Evolutionary conservation across 164 flowering plant genomes (phyloP).

Genomic region (Tetracentron sinense): DNA sequence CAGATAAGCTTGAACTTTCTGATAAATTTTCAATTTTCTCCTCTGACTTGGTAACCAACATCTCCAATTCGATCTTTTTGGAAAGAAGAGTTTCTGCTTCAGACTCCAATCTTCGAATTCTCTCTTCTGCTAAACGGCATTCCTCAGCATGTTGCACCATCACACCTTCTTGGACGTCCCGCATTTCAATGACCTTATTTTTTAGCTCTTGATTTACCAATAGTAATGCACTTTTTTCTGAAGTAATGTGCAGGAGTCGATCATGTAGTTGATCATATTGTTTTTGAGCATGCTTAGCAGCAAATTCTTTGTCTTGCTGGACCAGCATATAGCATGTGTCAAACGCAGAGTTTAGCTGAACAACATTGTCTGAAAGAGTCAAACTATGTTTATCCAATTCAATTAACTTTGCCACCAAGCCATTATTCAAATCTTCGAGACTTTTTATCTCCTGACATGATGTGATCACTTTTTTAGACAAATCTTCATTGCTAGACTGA

Average conservation of each 20-base stretch:
- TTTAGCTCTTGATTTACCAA: slow-evolving; percentile 46
- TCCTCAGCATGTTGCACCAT: slow-evolving; percentile 78
- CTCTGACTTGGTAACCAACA: slow-evolving; percentile 46
- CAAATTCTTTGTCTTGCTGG: slow-evolving; percentile 52
- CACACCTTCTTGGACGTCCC: slow-evolving; percentile 52
- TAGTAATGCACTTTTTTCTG: slow-evolving; percentile 54
- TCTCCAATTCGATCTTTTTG: slow-evolving; percentile 58
- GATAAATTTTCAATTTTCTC: slow-evolving; percentile 39
- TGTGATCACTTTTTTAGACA: slow-evolving; percentile 34
- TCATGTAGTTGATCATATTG: slow-evolving; percentile 44
- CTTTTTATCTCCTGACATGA: slow-evolving; percentile 47
- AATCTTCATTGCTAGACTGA: slow-evolving; percentile 38
- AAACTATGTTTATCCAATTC: slow-evolving; percentile 58
- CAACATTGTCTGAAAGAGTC: slow-evolving; percentile 42
- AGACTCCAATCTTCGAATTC: slow-evolving; percentile 53
- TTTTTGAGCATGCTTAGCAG: slow-evolving; percentile 37
- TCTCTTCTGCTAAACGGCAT: slow-evolving; percentile 60
- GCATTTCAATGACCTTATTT: slow-evolving; percentile 53
- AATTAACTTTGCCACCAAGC: slow-evolving; percentile 37
- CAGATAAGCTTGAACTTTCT: slow-evolving; percentile 46
- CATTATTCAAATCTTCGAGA: slow-evolving; percentile 42
- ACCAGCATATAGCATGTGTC: slow-evolving; percentile 45
- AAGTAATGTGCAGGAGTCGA: slow-evolving; percentile 27
- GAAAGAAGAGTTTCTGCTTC: slow-evolving; percentile 47
- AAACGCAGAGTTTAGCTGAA: slow-evolving; percentile 46